Evolutionary conservation across 208 protist species (phyloP), one percentile per base, ranked within the genome.

Genomic region (Acanthamoeba pearcei): DNA sequence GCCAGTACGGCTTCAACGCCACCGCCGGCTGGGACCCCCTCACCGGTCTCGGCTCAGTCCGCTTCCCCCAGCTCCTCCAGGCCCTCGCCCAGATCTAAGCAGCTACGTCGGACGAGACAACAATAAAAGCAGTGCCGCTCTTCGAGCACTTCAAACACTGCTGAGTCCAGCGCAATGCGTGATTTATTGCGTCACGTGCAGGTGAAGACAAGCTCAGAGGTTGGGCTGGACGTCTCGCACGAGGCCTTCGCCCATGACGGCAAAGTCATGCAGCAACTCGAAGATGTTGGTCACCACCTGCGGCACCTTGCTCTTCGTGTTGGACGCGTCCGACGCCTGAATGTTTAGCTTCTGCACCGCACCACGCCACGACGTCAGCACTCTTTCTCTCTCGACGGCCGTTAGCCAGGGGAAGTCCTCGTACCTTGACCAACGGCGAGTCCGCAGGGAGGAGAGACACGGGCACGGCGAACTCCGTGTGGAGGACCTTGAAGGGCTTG

Each of bases 1-100:
- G 95, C 83, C 76, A 27, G 32, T 95, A 83, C 13, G 95, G 95
- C 51, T 96, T 95, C 83, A 93, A 94, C 49, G 95, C 95, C 29
- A 95, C 91, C 49, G 13, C 24, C 32, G 95, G 95, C 19, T 96
- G 95, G 95, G 95, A 96, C 85, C 95, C 95, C 22, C 74, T 95
- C 35, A 95, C 95, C 51, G 95, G 95, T 12, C 57, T 95, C 27
- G 95, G 95, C 68, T 94, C 93, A 0, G 51, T 94, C 82, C 57
- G 91, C 4, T 96, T 92, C 95, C 83, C 83, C 24, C 27, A 57
- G 22, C 57, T 90, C 83, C 49, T 60, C 83, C 1, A 90, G 42
- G 49, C 83, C 53, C 57, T 90, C 32, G 1, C 83, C 32, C 0
- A 32, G 74, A 12, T 83, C 32, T 35, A 35, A 35, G 32, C 32